These are phyloP conservation scores for Phytophthora idaei DNA, from an alignment of 352 stramenopile species.

Conservation along the genomic window DNA sequence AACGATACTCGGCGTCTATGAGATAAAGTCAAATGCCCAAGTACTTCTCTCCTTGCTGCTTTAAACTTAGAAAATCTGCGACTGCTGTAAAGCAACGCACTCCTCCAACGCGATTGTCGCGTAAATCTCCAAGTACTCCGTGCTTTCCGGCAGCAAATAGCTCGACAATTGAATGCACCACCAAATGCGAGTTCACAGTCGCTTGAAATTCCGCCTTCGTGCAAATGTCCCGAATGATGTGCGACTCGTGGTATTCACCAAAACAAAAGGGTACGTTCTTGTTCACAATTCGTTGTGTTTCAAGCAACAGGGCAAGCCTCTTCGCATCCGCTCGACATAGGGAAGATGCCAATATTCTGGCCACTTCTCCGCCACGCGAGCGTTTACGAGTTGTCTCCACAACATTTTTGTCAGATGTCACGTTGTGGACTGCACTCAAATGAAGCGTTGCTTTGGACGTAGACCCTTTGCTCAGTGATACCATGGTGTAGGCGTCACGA, in stretches of 20 bases:
- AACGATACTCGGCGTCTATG: slow-evolving; percentile 20
- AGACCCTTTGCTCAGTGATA: not conserved
- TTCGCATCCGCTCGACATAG: not conserved
- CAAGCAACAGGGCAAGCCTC: not conserved
- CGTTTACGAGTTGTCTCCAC: not conserved
- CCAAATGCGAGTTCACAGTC: not conserved
- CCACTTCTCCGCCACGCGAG: not conserved
- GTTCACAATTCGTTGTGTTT: not conserved
- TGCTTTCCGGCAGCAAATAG: not conserved
- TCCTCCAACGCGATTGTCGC: not conserved
- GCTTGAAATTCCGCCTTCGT: not conserved
- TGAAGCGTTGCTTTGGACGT: not conserved
- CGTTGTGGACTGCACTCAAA: not conserved
- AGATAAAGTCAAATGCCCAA: slow-evolving; percentile 35
- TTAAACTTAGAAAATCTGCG: not conserved
- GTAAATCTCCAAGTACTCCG: not conserved
- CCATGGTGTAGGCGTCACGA: not conserved
- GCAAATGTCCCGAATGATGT: not conserved
- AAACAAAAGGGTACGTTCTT: not conserved
- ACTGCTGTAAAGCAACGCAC: not conserved
- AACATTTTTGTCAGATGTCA: not conserved
- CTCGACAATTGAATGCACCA: not conserved
- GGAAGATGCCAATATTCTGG: not conserved
- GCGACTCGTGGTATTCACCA: not conserved
- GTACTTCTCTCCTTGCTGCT: slow-evolving; percentile 17